These are phyloP conservation scores for Raphidocelis subcapitata DNA, from an alignment of 139 green algal species.

Conservation along the genomic window DNA sequence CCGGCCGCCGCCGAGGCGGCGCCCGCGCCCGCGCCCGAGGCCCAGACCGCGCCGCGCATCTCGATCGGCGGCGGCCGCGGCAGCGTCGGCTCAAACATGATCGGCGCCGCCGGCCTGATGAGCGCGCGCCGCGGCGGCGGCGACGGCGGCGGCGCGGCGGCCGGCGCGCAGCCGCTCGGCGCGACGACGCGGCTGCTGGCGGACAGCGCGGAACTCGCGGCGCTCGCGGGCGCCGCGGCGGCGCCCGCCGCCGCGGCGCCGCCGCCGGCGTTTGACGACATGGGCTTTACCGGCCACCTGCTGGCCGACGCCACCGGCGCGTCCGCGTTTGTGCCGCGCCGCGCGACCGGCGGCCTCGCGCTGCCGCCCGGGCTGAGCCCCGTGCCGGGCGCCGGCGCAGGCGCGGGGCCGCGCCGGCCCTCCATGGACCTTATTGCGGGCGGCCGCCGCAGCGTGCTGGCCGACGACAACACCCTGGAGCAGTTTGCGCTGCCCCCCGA, in stretches of 20 bases:
- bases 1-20: not conserved
- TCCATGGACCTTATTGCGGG: no score
- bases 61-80: slow-evolving; percentile 8
- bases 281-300: slow-evolving; percentile 50
- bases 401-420: no score
- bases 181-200: not conserved
- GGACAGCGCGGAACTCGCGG: not conserved
- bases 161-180: slow-evolving; percentile 14
- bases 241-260: no score
- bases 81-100: slow-evolving; percentile 24
- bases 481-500: slow-evolving; percentile 57
- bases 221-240: no score
- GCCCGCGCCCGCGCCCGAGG: not conserved
- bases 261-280: not conserved
- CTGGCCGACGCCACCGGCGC: slow-evolving; percentile 54
- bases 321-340: slow-evolving; percentile 4
- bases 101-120: slow-evolving; percentile 6
- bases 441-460: slow-evolving; percentile 13
- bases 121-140: no score
- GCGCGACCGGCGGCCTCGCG: slow-evolving; percentile 3
- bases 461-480: slow-evolving; percentile 46
- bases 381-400: slow-evolving; percentile 1
- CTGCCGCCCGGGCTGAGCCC: not conserved
- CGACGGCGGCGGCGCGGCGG: no score
- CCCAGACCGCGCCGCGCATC: not conserved